phyloP scores from a whole-genome alignment of 441 rosid species.

The Bocquillonia castaneifolia region DNA sequence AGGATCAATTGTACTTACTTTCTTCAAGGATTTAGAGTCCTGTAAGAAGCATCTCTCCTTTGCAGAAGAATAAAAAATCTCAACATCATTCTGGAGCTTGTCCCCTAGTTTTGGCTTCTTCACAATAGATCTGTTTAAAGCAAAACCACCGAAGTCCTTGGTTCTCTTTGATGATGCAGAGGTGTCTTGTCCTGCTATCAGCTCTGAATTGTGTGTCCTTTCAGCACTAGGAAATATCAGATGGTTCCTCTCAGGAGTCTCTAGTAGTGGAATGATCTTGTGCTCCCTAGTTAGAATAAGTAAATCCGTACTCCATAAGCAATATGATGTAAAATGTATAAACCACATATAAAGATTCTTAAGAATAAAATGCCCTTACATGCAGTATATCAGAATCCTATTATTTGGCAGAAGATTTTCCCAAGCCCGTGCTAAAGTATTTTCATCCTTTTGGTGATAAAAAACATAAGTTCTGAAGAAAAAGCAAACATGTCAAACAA shows the following conservation, averaged over 20 bases:
- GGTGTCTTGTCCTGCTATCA: slow-evolving; percentile 19
- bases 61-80: slow-evolving; percentile 15
- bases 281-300: slow-evolving; percentile 46
- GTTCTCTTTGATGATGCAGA: slow-evolving; percentile 15
- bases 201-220: slow-evolving; percentile 23
- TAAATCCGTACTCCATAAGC: slow-evolving; percentile 3
- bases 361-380: slow-evolving; percentile 36
- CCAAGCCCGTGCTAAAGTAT: slow-evolving; percentile 50
- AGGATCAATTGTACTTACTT: slow-evolving; percentile 17
- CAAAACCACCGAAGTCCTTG: slow-evolving; percentile 15
- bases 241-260: slow-evolving; percentile 60
- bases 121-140: slow-evolving; percentile 15
- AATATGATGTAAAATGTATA: background rate
- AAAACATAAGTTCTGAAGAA: slow-evolving; percentile 43
- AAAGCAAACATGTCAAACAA: slow-evolving; percentile 22
- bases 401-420: slow-evolving; percentile 42
- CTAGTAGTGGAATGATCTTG: slow-evolving; percentile 29
- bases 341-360: background rate
- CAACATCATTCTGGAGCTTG: slow-evolving; percentile 3
- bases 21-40: slow-evolving; percentile 21
- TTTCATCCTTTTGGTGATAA: slow-evolving; percentile 11
- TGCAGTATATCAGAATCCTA: slow-evolving; percentile 59
- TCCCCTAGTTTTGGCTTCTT: slow-evolving; percentile 24
- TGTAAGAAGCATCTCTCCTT: slow-evolving; percentile 6
- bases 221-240: slow-evolving; percentile 43